Conservation (phyloP, 108 stramenopile genomes). For the Skeletonema costatum region DNA sequence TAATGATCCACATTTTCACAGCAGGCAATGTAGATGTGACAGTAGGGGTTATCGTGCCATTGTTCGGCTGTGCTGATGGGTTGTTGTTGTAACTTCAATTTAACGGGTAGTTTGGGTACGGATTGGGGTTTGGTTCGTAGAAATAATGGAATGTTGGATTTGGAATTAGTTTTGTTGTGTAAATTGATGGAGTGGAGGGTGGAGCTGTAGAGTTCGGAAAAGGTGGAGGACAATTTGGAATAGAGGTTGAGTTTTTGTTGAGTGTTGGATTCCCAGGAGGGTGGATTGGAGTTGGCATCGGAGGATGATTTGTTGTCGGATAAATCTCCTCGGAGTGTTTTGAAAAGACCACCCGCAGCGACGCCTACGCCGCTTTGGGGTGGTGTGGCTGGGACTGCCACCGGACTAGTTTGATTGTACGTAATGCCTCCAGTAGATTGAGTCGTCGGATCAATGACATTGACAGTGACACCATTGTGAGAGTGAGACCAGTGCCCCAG, state of each 20-base stretch:
- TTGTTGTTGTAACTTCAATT: constrained; percentile 42
- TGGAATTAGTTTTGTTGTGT: constrained; percentile 51
- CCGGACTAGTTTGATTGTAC: constrained; percentile 16
- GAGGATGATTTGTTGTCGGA: neutral
- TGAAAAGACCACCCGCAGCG: neutral
- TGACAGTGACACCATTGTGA: constrained; percentile 43
- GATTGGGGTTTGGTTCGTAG: constrained; percentile 16
- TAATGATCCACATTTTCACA: constrained; percentile 75
- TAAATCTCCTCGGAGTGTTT: neutral
- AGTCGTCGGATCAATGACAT: constrained; percentile 82
- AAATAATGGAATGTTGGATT: neutral
- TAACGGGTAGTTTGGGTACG: constrained; percentile 54
- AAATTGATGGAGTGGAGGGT: constrained; percentile 67
- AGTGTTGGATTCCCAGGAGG: neutral
- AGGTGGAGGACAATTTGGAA: constrained; percentile 49
- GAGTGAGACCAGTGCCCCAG: constrained; percentile 25
- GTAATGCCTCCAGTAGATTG: constrained; percentile 1
- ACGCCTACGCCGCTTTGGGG: constrained; percentile 6
- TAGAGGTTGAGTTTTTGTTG: constrained; percentile 40
- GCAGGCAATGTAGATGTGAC: constrained; percentile 81
- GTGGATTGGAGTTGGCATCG: neutral
- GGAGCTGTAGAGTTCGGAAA: constrained; percentile 53
- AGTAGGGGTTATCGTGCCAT: constrained; percentile 81
- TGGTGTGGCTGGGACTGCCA: constrained; percentile 12
- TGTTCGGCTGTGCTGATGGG: constrained; percentile 53